Base-by-base conservation (phyloP, 2,329 filamentous ascomycete genomes). In the Tolypocladium ophioglossoides region DNA sequence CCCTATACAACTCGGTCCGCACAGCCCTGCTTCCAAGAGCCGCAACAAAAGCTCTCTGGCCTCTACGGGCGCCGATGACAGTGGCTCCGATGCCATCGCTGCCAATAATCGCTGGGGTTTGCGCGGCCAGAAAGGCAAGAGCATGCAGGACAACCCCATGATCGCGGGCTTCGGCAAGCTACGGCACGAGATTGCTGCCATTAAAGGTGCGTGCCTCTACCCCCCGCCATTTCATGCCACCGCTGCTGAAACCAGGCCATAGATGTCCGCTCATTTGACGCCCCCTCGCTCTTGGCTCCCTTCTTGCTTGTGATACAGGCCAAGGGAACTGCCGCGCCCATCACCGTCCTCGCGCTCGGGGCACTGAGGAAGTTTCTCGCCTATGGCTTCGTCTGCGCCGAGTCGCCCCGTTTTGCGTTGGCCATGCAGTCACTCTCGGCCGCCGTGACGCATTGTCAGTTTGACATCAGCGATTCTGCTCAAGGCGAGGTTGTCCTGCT, bases 291-390 rank as follows among this genome's bases (percentile, higher is more conserved):
- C 57, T 79, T 99, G 30, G 88, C 94, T 62, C 94, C 94, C 0
- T 99, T 99, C 69, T 80, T 99, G 27, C 91, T 97, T 69, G 92
- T 99, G 63, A 95, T 99, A 53, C 88, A 95, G 62, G 91, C 91
- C 55, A 96, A 94, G 53, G 95, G 92, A 50, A 99, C 94, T 4
- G 95, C 92, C 2, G 94, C 94, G 44, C 88, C 92, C 1, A 96
- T 99, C 60, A 99, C 95, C 27, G 95, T 95, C 56, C 83, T 99
- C 55, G 91, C 95, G 14, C 78, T 99, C 48, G 86, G 95, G 56
- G 91, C 94, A 7, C 87, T 99, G 56, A 92, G 91, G 41, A 99
- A 99, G 69, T 96, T 99, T 73, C 85, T 99, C 58, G 87, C 91
- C 6, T 99, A 99, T 70, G 90, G 92, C 56, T 89, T 99, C 63